Evolutionary conservation across 345 rosid genomes (phyloP).

Genomic region (Linum lewisii): DNA sequence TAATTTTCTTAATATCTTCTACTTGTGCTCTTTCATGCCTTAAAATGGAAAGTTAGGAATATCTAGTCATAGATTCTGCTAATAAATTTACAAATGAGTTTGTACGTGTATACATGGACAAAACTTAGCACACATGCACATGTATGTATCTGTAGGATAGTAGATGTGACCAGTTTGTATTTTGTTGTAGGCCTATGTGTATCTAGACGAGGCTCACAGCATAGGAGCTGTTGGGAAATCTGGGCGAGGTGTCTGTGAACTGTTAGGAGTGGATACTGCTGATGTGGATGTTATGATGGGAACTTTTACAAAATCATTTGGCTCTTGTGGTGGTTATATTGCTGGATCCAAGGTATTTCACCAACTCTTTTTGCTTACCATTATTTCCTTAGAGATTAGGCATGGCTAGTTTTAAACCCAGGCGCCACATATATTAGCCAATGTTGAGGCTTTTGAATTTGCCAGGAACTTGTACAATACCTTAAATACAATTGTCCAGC

Average conservation of each 20-base stretch:
- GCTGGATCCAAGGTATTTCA: constrained; percentile 78
- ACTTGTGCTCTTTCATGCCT: neutral
- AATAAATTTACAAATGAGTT: too few species aligned
- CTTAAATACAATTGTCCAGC: constrained; percentile 73
- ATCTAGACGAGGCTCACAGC: constrained; percentile 98
- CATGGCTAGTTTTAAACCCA: neutral
- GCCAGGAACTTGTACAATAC: constrained; percentile 72
- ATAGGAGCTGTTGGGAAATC: constrained; percentile 94
- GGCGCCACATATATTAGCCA: neutral
- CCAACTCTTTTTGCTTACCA: neutral
- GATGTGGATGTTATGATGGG: constrained; percentile 99
- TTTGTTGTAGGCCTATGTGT: constrained; percentile 53
- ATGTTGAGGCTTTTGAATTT: neutral
- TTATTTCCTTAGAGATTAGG: neutral
- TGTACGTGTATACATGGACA: neutral
- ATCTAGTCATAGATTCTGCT: too few species aligned
- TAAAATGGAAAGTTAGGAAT: neutral
- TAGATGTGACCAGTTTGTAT: neutral
- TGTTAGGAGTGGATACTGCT: constrained; percentile 78
- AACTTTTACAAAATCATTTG: constrained; percentile 97
- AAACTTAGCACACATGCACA: neutral
- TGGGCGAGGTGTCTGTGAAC: constrained; percentile 95
- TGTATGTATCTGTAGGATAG: neutral
- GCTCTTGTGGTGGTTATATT: constrained; percentile 95
- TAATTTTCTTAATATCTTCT: too few species aligned